Evolutionary conservation across 2,329 filamentous ascomycete genomes (phyloP).

Genomic region (Didymella sp.): DNA sequence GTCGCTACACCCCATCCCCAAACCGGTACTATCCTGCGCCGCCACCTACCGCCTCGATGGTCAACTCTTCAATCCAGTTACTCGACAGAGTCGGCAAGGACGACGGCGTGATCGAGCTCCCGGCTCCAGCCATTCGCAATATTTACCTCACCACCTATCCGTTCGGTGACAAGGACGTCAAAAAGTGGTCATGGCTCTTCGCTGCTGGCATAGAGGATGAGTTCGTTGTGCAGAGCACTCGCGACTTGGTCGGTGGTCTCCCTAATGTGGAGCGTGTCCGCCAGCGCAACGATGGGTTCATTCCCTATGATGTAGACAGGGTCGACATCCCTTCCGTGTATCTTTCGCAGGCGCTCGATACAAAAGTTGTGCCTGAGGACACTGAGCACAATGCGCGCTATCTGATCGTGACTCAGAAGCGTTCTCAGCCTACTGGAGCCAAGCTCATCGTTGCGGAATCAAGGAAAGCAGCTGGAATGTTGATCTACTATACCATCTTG

Average conservation of each 20-base stretch:
- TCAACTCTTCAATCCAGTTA: constrained; percentile 26
- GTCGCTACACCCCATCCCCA: constrained; percentile 16
- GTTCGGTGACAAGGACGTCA: constrained; percentile 34
- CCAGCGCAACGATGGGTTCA: constrained; percentile 17
- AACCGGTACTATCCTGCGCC: constrained; percentile 7
- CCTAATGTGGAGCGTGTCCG: constrained; percentile 2
- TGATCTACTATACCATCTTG: constrained; percentile 33
- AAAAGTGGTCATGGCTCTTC: constrained; percentile 36
- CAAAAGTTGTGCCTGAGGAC: constrained; percentile 24
- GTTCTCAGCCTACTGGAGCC: constrained; percentile 5
- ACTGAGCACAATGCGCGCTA: constrained; percentile 21
- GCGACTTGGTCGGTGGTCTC: constrained; percentile 7
- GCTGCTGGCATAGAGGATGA: constrained; percentile 25
- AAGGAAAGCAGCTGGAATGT: constrained; percentile 34
- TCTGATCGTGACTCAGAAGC: constrained; percentile 29
- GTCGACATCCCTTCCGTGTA: constrained; percentile 27
- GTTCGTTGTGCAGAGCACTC: constrained; percentile 13
- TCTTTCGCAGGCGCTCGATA: constrained; percentile 33
- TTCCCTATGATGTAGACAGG: constrained; percentile 13
- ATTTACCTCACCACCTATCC: constrained; percentile 35
- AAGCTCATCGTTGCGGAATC: constrained; percentile 34
- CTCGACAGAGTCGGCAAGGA: constrained; percentile 24
- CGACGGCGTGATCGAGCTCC: constrained; percentile 31
- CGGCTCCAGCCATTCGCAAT: constrained; percentile 22
- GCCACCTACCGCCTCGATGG: neutral